phyloP scores from a whole-genome alignment of 2,329 filamentous ascomycete genomes.

The Emmonsia crescens region DNA sequence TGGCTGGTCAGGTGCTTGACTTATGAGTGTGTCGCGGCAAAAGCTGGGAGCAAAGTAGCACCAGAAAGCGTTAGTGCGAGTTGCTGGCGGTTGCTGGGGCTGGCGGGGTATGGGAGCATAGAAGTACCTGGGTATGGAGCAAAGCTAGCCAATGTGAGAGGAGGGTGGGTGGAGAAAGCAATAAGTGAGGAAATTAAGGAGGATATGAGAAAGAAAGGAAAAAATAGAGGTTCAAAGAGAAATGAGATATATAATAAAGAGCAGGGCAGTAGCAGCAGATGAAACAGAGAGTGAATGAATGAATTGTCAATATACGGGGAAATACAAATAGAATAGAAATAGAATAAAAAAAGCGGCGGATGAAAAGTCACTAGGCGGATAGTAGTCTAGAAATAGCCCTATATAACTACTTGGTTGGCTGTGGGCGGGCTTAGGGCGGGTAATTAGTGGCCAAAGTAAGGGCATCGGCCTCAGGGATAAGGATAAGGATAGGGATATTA shows the following conservation, averaged over 20 bases:
- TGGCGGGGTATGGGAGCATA: conserved; percentile 24
- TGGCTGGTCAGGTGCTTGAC: neutral
- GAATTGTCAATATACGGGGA: neutral
- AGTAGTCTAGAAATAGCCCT: no score
- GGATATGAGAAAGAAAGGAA: neutral
- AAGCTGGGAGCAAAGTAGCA: neutral
- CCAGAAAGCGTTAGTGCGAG: conserved; percentile 11
- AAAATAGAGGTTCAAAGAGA: neutral
- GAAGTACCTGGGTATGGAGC: neutral
- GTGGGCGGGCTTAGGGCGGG: neutral
- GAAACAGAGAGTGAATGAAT: neutral
- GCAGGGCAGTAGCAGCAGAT: neutral
- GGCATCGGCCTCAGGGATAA: neutral
- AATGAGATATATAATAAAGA: neutral
- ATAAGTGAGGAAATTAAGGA: neutral
- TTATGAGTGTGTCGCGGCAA: neutral
- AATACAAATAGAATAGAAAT: neutral
- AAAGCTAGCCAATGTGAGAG: neutral
- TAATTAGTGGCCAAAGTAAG: neutral
- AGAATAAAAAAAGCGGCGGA: neutral
- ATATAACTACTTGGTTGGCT: neutral
- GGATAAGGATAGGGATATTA: neutral
- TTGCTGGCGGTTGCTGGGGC: conserved; percentile 28
- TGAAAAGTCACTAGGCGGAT: no score
- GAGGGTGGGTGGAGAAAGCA: neutral